Evolutionary conservation across 257 asterid genomes (phyloP).

Genomic region (Salvia splendens): DNA sequence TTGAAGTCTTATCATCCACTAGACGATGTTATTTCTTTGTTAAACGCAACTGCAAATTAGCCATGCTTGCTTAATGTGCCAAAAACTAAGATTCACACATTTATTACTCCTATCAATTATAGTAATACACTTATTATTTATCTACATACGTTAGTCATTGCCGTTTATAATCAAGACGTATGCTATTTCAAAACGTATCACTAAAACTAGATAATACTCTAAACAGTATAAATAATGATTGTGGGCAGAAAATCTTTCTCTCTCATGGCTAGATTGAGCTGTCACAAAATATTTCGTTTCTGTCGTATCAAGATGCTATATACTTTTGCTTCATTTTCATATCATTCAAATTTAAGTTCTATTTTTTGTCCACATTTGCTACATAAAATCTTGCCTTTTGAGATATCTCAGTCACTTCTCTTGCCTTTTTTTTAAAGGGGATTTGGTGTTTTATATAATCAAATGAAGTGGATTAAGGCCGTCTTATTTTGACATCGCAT

Average conservation of each 20-base stretch:
- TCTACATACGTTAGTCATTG: no score
- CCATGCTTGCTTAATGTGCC: background rate
- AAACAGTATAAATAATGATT: background rate
- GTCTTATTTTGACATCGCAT: background rate
- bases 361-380: slow-evolving; percentile 5
- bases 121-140: no score
- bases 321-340: background rate
- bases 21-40: background rate
- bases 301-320: background rate
- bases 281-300: background rate
- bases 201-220: no score
- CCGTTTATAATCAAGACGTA: no score
- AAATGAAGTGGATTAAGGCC: slow-evolving; percentile 5
- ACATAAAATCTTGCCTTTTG: background rate
- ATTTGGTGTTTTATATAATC: no score
- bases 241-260: background rate
- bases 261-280: background rate
- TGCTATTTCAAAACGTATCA: no score
- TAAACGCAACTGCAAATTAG: slow-evolving; percentile 30
- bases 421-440: background rate
- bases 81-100: background rate
- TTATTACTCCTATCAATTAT: no score
- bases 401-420: background rate
- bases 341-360: background rate
- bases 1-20: slow-evolving; percentile 30